Conservation (phyloP, 1,284 basidiomycete species). For the Cutaneotrichosporon daszewskae region DNA sequence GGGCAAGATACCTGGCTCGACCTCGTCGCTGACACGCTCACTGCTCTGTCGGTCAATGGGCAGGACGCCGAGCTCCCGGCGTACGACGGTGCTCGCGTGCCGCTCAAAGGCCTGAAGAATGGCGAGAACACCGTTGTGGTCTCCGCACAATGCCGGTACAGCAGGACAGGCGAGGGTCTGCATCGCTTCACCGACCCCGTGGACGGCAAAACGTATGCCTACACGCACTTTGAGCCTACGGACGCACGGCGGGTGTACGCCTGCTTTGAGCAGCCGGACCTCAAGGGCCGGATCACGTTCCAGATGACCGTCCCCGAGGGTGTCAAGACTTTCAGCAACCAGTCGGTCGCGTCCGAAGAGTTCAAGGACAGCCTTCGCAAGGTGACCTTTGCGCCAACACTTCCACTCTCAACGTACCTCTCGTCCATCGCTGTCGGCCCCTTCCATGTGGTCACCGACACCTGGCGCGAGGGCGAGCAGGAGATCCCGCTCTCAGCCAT, state of each 20-base stretch:
- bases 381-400: constrained; percentile 5
- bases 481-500: constrained; percentile 3
- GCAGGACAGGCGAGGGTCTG: constrained; percentile 10
- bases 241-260: constrained; percentile 10
- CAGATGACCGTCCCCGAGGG: neutral
- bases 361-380: neutral
- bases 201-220: constrained; percentile 10
- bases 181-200: constrained; percentile 12
- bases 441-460: constrained; percentile 4
- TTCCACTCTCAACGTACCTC: constrained; percentile 9
- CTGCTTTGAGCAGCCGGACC: constrained; percentile 14
- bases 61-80: neutral
- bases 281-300: constrained; percentile 9
- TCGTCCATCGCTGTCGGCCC: constrained; percentile 7
- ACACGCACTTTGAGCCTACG: constrained; percentile 12
- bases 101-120: constrained; percentile 1
- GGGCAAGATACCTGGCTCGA: constrained; percentile 7
- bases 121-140: constrained; percentile 5
- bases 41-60: constrained; percentile 2
- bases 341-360: constrained; percentile 4
- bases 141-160: constrained; percentile 6
- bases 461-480: neutral
- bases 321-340: constrained; percentile 5
- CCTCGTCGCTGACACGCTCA: constrained; percentile 6
- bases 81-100: constrained; percentile 9